Percentiles rank a stretch among this genome's conserved stretches.
phyloP scores from a whole-genome alignment of 192 early-diverging fungal species.

The Coemansia sp. region DNA sequence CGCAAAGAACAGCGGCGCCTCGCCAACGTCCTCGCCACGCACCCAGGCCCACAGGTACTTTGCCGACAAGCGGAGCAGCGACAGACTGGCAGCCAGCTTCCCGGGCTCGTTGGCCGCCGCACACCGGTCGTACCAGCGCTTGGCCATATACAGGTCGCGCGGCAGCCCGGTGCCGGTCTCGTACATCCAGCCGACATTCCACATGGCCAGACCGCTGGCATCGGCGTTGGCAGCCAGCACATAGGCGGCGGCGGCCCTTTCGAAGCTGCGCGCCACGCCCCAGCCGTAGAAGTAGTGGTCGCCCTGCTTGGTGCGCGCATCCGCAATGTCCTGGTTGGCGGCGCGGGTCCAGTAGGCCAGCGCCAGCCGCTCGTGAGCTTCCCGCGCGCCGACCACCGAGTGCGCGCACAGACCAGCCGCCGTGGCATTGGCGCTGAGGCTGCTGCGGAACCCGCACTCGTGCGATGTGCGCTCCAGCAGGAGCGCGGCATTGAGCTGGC shows the following conservation, averaged over 20 bases:
- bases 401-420: neutral
- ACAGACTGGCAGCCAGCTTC: slow-evolving; percentile 73
- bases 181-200: slow-evolving; percentile 96
- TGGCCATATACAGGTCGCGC: slow-evolving; percentile 91
- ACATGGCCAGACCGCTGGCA: slow-evolving; percentile 84
- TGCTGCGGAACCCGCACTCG: neutral
- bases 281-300: slow-evolving; percentile 91
- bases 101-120: slow-evolving; percentile 77
- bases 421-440: neutral
- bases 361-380: slow-evolving; percentile 57
- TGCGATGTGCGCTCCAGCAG: slow-evolving; percentile 65
- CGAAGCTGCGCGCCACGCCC: slow-evolving; percentile 65
- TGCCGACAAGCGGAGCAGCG: slow-evolving; percentile 68
- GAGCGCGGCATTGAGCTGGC: slow-evolving; percentile 89
- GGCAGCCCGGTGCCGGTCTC: slow-evolving; percentile 89
- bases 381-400: slow-evolving; percentile 12
- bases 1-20: slow-evolving; percentile 53
- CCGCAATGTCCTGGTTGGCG: slow-evolving; percentile 88
- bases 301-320: slow-evolving; percentile 89
- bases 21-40: slow-evolving; percentile 60
- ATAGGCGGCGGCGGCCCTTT: slow-evolving; percentile 82
- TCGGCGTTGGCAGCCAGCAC: slow-evolving; percentile 77
- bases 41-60: slow-evolving; percentile 69
- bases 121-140: slow-evolving; percentile 88
- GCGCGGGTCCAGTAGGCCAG: slow-evolving; percentile 92